A percentile compares a stretch with the other conserved stretches of the same genome.
Conservation (phyloP, 2,329 filamentous ascomycete species). For the Penicillium crustosum region DNA sequence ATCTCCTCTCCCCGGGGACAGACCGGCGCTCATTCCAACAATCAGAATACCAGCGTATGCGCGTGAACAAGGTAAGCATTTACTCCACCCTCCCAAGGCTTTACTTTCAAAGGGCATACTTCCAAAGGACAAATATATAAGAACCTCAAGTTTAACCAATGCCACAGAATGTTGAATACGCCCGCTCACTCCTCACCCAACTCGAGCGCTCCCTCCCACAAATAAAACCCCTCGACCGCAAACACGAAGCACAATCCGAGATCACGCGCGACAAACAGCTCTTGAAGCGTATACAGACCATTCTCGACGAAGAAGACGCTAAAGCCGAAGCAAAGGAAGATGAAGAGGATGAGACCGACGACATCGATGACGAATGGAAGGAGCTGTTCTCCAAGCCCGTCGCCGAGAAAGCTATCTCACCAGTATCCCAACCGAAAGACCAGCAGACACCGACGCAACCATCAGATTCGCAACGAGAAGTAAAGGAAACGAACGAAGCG, state of each 20-base stretch:
- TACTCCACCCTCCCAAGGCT: fast-evolving
- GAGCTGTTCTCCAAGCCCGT: conserved; percentile 31
- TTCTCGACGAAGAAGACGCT: conserved; percentile 35
- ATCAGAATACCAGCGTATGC: conserved; percentile 45
- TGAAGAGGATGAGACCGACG: conserved; percentile 21
- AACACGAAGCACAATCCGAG: conserved; percentile 42
- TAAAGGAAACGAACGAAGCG: background rate
- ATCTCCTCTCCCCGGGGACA: conserved; percentile 42
- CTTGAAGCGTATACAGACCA: conserved; percentile 34
- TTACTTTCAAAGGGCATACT: background rate
- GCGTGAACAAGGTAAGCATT: conserved; percentile 39
- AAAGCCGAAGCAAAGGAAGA: conserved; percentile 19
- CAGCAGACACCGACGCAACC: background rate
- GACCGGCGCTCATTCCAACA: conserved; percentile 40
- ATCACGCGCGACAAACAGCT: conserved; percentile 40
- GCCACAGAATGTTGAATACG: conserved; percentile 47
- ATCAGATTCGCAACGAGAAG: background rate
- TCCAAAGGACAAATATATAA: background rate
- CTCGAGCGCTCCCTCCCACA: conserved; percentile 43
- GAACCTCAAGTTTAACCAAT: background rate
- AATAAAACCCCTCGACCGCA: conserved; percentile 41
- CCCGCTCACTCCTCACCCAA: conserved; percentile 42
- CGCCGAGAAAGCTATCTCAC: conserved; percentile 6
- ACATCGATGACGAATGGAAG: conserved; percentile 24
- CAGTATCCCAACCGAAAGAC: background rate